Evolutionary conservation across 169 alveolate genomes (phyloP), one percentile per base, ranked within the genome.

Genomic region (Plasmodium inui): DNA sequence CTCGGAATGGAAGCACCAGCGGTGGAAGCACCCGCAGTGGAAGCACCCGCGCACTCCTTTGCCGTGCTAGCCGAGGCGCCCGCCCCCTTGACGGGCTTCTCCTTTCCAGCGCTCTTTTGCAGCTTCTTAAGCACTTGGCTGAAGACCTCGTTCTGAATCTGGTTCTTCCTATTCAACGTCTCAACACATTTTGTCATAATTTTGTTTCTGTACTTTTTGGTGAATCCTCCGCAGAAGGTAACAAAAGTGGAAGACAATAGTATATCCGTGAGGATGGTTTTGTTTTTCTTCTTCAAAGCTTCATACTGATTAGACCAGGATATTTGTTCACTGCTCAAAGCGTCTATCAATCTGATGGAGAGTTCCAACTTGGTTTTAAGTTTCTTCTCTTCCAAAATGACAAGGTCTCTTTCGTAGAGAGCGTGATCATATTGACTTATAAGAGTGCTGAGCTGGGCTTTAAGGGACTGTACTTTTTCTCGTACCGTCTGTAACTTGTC

Each of bases 221-320:
- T 98, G 98, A 99, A 98, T 82, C 99, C 99, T 12, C 99, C 99
- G 26, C 98, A 98, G 89, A 98, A 98, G 67, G 99, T 98, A 19
- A 98, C 99, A 95, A 98, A 99, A 34, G 99, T 97, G 89, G 99
- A 96, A 28, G 99, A 98, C 8, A 99, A 92, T 22, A 99, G 95
- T 55, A 98, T 98, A 95, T 99, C 99, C 34, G 99, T 99, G 70
- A 97, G 96, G 50, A 98, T 95, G 28, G 98, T 98, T 39, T 96
- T 96, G 80, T 97, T 95, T 96, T 98, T 94, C 96, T 92, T 97
- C 98, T 39, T 96, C 97, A 28, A 98, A 95, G 44, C 93, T 96
- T 82, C 97, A 97, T 92, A 98, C 98, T 79, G 98, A 97, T 92
- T 97, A 96, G 84, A 97, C 98, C 99, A 99, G 98, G 92, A 99